A percentile compares a stretch with the other conserved stretches of the same genome.
phyloP scores from a whole-genome alignment of 139 green algal genomes.

The Eudorina sp. region DNA sequence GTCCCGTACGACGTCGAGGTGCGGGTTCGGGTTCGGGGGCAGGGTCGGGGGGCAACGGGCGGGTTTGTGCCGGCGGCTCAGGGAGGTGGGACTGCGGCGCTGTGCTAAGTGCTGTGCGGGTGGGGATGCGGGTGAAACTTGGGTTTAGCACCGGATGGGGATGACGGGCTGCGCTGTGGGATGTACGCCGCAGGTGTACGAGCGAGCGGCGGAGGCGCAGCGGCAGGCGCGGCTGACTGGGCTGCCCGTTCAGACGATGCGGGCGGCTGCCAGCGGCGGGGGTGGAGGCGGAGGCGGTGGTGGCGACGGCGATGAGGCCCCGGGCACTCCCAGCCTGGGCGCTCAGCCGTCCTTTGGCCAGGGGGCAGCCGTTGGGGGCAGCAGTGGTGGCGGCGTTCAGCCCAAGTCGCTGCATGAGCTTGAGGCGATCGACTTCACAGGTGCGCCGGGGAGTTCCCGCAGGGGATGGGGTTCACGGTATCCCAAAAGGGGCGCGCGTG shows the following conservation, averaged over 20 bases:
- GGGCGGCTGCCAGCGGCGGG: background rate
- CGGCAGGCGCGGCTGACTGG: slow-evolving; percentile 60
- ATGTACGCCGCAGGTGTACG: slow-evolving; percentile 53
- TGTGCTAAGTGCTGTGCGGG: too few species aligned
- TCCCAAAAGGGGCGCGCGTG: background rate
- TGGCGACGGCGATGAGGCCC: background rate
- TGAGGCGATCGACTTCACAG: slow-evolving; percentile 21
- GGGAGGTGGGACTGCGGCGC: too few species aligned
- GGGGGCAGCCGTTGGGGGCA: background rate
- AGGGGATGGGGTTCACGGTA: background rate
- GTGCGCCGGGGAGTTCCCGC: background rate
- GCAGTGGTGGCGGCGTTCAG: background rate
- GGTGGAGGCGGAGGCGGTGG: background rate
- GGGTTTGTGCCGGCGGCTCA: too few species aligned
- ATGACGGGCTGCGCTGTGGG: too few species aligned
- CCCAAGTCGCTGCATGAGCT: slow-evolving; percentile 31
- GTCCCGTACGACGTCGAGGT: slow-evolving; percentile 59
- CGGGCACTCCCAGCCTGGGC: background rate
- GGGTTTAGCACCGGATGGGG: too few species aligned
- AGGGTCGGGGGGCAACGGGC: too few species aligned
- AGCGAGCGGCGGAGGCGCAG: slow-evolving; percentile 40
- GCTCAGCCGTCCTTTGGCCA: background rate
- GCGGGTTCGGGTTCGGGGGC: too few species aligned
- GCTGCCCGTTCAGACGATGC: background rate
- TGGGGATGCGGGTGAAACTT: too few species aligned